phyloP scores from a whole-genome alignment of 2,329 filamentous ascomycete species.

The Myrmaecium sp. region DNA sequence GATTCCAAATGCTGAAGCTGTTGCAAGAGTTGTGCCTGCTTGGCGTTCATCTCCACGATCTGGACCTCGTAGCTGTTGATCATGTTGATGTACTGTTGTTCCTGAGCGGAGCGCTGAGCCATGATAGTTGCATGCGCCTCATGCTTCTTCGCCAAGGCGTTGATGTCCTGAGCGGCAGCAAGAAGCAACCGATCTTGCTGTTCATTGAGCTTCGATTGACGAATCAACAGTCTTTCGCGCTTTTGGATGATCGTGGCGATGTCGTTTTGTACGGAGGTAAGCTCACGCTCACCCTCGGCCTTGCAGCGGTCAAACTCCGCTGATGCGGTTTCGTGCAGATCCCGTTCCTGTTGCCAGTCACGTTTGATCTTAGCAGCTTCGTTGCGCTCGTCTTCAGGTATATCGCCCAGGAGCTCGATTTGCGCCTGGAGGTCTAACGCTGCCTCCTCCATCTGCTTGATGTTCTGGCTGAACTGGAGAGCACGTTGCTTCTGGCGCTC shows the following conservation, averaged over 20 bases:
- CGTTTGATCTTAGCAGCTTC: slow-evolving; percentile 41
- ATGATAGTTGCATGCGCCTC: slow-evolving; percentile 22
- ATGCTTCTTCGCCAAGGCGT: slow-evolving; percentile 37
- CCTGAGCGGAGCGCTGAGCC: slow-evolving; percentile 16
- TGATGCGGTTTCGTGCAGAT: slow-evolving; percentile 32
- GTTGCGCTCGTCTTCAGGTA: slow-evolving; percentile 44
- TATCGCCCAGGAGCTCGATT: slow-evolving; percentile 45
- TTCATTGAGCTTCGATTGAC: slow-evolving; percentile 55
- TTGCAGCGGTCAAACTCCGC: slow-evolving; percentile 46
- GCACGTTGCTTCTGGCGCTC: slow-evolving; percentile 62
- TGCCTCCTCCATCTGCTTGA: slow-evolving; percentile 51
- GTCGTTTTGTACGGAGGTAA: slow-evolving; percentile 47
- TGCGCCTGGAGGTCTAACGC: slow-evolving; percentile 38
- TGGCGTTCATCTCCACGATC: slow-evolving; percentile 20
- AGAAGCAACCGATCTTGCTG: slow-evolving; percentile 55
- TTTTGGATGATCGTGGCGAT: slow-evolving; percentile 47
- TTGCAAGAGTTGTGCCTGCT: slow-evolving; percentile 18
- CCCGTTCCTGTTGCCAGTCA: slow-evolving; percentile 37
- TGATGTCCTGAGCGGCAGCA: slow-evolving; percentile 47
- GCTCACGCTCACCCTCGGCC: slow-evolving; percentile 42
- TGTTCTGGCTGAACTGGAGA: slow-evolving; percentile 57
- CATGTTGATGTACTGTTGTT: slow-evolving; percentile 21
- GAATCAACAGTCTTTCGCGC: slow-evolving; percentile 53
- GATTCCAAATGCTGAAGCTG: slow-evolving; percentile 22
- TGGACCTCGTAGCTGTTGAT: slow-evolving; percentile 22